Conservation (phyloP, 345 rosid genomes). For the Aquilaria malaccensis region DNA sequence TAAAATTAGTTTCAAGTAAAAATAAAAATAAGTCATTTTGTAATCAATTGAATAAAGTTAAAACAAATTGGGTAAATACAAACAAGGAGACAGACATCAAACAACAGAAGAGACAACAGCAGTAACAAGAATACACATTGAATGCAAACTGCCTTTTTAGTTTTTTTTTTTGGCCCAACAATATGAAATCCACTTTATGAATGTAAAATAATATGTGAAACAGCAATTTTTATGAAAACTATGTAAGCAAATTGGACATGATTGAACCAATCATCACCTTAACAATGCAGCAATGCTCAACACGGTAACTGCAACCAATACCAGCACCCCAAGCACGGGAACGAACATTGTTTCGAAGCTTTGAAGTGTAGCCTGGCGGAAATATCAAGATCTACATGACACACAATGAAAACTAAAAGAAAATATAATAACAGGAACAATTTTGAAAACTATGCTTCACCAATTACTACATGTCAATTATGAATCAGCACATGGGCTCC, state of each 20-base stretch:
- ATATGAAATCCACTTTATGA: background rate
- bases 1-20: too few species aligned
- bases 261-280: slow-evolving; percentile 42
- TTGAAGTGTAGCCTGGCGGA: slow-evolving; percentile 73
- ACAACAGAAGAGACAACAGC: background rate
- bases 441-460: too few species aligned
- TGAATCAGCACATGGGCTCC: background rate
- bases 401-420: background rate
- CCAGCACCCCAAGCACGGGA: slow-evolving; percentile 99
- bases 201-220: too few species aligned
- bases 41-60: too few species aligned
- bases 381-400: background rate
- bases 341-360: slow-evolving; percentile 94
- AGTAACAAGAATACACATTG: too few species aligned
- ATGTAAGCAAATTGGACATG: too few species aligned
- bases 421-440: background rate
- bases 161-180: background rate
- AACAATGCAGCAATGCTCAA: slow-evolving; percentile 94
- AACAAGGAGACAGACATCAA: background rate
- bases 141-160: background rate
- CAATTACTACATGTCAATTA: background rate
- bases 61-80: background rate
- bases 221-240: too few species aligned
- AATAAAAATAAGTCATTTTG: too few species aligned
- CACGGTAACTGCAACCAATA: slow-evolving; percentile 91